Base-by-base conservation (phyloP, 2,329 filamentous ascomycete genomes). In the Penicillium sp. region DNA sequence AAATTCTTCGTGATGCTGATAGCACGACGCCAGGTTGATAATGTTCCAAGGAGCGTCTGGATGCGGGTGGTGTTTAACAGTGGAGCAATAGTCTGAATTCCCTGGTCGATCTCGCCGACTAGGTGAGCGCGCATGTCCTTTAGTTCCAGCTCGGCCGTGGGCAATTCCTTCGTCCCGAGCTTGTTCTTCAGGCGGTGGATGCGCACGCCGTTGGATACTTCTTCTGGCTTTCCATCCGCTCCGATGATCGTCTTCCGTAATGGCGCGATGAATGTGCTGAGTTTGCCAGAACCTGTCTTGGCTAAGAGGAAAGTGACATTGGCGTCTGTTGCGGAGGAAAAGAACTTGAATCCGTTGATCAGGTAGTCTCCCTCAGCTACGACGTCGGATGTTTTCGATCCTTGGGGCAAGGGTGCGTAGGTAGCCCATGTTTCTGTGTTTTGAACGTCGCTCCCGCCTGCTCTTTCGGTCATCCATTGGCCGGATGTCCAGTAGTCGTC, bases 171-270 rank as follows among this genome's bases (percentile, higher is more conserved):
- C 2, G 59, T 63, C 27, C 89, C 89, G 3, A 89, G 80, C 67
- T 91, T 92, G 71, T 84, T 84, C 75, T 92, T 91, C 17, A 92
- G 77, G 0, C 88, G 81, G 57, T 87, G 84, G 62, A 90, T 89
- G 19, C 65, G 64, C 17, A 91, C 78, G 7, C 88, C 88, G 67
- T 91, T 91, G 17, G 65, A 70, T 4, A 86, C 77, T 55, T 82
- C 45, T 56, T 65, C 17, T 25, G 56, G 31, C 31, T 50, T 35
- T 58, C 62, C 49, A 27, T 51, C 25, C 15, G 35, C 38, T 46
- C 31, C 53, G 41, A 41, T 50, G 56, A 67, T 57, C 10, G 65
- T 63, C 29, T 79, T 77, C 10, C 80, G 77, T 77, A 87, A 84
- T 0, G 88, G 88, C 0, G 86, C 86, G 35, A 84, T 81, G 70